Evolutionary conservation across 2,329 filamentous ascomycete species (phyloP).

Genomic region (Hymenoscyphus albidus): DNA sequence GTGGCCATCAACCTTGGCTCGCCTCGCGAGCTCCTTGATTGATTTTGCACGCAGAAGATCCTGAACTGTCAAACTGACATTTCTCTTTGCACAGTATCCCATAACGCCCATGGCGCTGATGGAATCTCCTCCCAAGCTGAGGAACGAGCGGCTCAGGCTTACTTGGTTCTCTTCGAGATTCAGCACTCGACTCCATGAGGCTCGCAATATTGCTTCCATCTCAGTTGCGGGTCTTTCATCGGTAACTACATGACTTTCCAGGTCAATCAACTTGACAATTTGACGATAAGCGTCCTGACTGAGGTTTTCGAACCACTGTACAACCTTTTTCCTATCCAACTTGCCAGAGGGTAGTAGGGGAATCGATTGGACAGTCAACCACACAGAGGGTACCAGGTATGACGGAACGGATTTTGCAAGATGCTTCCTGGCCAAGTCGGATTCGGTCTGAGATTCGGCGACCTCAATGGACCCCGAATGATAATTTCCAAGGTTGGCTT

Average conservation of each 20-base stretch:
- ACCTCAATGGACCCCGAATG: slow-evolving; percentile 37
- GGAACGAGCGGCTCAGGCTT: slow-evolving; percentile 16
- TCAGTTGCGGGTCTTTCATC: slow-evolving; percentile 7
- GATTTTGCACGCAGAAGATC: slow-evolving; percentile 23
- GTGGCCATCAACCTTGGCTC: slow-evolving; percentile 2
- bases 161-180: slow-evolving; percentile 16
- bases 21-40: slow-evolving; percentile 16
- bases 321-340: slow-evolving; percentile 7
- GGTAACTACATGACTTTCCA: neutral
- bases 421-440: neutral
- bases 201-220: slow-evolving; percentile 11
- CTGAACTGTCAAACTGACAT: slow-evolving; percentile 18
- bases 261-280: neutral
- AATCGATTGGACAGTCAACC: slow-evolving; percentile 10
- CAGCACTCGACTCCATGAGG: slow-evolving; percentile 19
- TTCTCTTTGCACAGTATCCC: slow-evolving; percentile 12
- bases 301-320: slow-evolving; percentile 5
- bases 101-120: slow-evolving; percentile 27
- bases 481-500: slow-evolving; percentile 44
- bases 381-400: slow-evolving; percentile 21
- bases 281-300: slow-evolving; percentile 6
- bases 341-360: slow-evolving; percentile 15
- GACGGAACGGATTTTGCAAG: slow-evolving; percentile 9
- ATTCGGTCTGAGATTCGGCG: neutral
- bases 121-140: slow-evolving; percentile 24